These are phyloP conservation scores for Candolleomyces aberdarensis DNA, from an alignment of 768 basidiomycete species.

Conservation along the genomic window DNA sequence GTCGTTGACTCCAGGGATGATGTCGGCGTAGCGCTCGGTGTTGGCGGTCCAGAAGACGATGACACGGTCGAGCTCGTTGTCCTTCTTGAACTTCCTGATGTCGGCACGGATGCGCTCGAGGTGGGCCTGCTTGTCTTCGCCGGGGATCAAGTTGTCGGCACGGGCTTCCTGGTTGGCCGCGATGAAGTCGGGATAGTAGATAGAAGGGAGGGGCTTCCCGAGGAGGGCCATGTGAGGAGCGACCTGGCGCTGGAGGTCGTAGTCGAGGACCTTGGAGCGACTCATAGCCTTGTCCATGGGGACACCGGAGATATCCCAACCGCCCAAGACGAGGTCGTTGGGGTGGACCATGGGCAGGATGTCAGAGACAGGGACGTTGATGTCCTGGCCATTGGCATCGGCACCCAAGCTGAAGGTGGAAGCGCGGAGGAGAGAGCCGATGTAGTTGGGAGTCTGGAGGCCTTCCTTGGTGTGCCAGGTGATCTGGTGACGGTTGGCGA, in stretches of 20 bases:
- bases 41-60: constrained; percentile 99
- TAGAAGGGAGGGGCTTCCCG: constrained; percentile 84
- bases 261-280: constrained; percentile 91
- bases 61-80: constrained; percentile 80
- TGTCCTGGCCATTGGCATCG: constrained; percentile 81
- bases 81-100: constrained; percentile 87
- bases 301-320: constrained; percentile 94
- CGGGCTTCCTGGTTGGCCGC: constrained; percentile 96
- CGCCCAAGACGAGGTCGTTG: constrained; percentile 94
- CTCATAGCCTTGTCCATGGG: constrained; percentile 90
- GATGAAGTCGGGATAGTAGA: constrained; percentile 98
- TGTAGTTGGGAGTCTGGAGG: constrained; percentile 93
- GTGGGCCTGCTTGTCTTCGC: constrained; percentile 83
- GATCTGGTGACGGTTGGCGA: constrained; percentile 95
- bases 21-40: constrained; percentile 95
- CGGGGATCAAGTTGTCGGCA: constrained; percentile 90
- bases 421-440: constrained; percentile 93
- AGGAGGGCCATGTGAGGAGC: constrained; percentile 78
- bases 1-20: constrained; percentile 94
- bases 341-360: constrained; percentile 98
- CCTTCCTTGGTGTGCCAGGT: constrained; percentile 93
- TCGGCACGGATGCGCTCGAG: constrained; percentile 91
- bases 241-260: constrained; percentile 95
- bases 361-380: constrained; percentile 89
- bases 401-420: constrained; percentile 91